A percentile compares a stretch with the other conserved stretches of the same genome.
Evolutionary conservation across 2,329 filamentous ascomycete genomes (phyloP).

Genomic region (Apiospora aurea): DNA sequence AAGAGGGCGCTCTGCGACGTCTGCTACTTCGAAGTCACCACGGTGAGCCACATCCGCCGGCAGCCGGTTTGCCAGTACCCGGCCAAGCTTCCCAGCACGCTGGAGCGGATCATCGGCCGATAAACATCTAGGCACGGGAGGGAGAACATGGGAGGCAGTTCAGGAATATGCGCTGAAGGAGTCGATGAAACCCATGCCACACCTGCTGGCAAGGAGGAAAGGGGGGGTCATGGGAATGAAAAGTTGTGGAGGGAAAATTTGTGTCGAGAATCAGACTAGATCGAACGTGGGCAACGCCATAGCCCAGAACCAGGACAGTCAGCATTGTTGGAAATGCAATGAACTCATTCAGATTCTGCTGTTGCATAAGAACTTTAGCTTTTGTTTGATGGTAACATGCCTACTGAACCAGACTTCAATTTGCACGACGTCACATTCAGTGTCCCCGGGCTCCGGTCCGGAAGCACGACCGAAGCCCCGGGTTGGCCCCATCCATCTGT

Average conservation of each 20-base stretch:
- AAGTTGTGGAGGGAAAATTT: background rate
- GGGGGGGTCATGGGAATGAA: background rate
- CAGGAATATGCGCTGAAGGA: background rate
- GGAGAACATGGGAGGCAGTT: too few relatives aligned
- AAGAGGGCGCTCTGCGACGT: slow-evolving; percentile 13
- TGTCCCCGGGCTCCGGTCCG: too few relatives aligned
- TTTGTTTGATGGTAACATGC: too few relatives aligned
- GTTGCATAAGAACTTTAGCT: too few relatives aligned
- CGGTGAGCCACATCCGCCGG: background rate
- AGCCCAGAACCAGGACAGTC: background rate
- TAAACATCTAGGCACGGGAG: background rate
- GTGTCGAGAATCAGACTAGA: too few relatives aligned
- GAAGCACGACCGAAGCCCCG: background rate
- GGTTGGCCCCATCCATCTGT: background rate
- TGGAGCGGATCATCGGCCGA: background rate
- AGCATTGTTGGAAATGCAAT: background rate
- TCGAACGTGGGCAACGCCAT: background rate
- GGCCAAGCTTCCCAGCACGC: background rate
- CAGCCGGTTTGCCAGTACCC: background rate
- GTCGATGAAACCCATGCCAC: background rate
- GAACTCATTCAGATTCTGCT: background rate
- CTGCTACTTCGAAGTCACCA: slow-evolving; percentile 2
- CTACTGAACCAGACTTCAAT: too few relatives aligned
- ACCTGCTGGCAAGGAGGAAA: background rate
- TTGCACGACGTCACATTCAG: too few relatives aligned